Conservation (phyloP, 2,329 filamentous ascomycete genomes). For the Chaetomium sp. region DNA sequence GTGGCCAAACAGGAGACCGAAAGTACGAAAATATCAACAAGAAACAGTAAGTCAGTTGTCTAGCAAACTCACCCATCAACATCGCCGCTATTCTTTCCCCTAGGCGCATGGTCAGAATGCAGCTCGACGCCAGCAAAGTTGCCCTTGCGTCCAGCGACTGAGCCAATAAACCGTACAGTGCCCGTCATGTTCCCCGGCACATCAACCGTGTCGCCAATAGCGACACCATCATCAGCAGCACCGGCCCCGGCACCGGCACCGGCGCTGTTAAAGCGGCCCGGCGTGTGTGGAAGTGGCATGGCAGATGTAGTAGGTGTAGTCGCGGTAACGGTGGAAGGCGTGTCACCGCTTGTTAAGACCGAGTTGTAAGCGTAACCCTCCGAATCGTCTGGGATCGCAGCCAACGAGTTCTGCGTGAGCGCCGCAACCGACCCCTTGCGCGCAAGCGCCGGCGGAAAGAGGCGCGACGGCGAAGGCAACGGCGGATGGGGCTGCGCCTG, state of each 20-base stretch:
- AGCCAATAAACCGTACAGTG: conserved; percentile 80
- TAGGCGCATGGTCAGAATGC: conserved; percentile 66
- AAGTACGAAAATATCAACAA: conserved; percentile 2
- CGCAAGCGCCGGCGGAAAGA: conserved; percentile 45
- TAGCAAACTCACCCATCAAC: conserved; percentile 70
- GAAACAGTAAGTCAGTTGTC: background rate
- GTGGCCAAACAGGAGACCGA: conserved; percentile 6
- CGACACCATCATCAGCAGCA: conserved; percentile 64
- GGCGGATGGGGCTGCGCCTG: too few species aligned
- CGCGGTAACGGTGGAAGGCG: conserved; percentile 33
- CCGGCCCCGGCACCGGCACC: conserved; percentile 68
- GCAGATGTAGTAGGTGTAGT: conserved; percentile 19
- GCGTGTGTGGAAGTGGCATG: conserved; percentile 51
- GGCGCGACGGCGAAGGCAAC: conserved; percentile 31
- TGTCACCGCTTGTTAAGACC: conserved; percentile 40
- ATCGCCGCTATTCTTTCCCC: conserved; percentile 93
- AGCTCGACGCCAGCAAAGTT: conserved; percentile 90
- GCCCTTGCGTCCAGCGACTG: conserved; percentile 82
- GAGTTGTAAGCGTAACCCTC: conserved; percentile 56
- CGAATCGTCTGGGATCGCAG: conserved; percentile 60
- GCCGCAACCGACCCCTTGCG: conserved; percentile 68
- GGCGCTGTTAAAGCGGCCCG: conserved; percentile 40
- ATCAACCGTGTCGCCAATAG: conserved; percentile 78
- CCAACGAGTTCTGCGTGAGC: conserved; percentile 57
- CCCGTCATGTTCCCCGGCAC: conserved; percentile 92